phyloP scores from a whole-genome alignment of 208 protist species.

The Leishmania major region DNA sequence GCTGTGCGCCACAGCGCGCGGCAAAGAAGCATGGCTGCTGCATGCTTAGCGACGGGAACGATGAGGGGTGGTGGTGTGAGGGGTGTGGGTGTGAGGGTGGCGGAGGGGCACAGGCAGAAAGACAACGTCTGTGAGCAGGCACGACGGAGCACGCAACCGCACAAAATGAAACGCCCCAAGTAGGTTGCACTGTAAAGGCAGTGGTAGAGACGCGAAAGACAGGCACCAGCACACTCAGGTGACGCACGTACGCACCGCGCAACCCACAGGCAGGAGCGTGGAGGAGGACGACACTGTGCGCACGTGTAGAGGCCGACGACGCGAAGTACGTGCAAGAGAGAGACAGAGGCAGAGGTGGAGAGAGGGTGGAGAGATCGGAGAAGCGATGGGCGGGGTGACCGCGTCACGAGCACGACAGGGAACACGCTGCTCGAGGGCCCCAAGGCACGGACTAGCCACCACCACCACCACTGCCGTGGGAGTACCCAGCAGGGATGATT shows the following conservation, averaged over 20 bases:
- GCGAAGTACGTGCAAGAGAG: too few species aligned
- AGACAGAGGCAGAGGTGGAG: not conserved
- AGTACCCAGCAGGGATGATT: not conserved
- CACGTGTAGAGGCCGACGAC: not conserved
- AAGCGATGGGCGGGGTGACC: not conserved
- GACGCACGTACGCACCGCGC: not conserved
- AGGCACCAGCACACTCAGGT: not conserved
- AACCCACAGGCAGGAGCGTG: not conserved
- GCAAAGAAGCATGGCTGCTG: not conserved
- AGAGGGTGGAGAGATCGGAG: not conserved
- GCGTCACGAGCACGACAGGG: not conserved
- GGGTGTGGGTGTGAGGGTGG: too few species aligned
- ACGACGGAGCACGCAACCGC: not conserved
- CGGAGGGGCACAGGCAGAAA: not conserved
- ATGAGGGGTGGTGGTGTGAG: not conserved
- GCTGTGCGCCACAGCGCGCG: conserved; percentile 9
- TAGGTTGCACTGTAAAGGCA: not conserved
- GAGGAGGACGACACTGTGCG: not conserved
- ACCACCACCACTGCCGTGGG: too few species aligned
- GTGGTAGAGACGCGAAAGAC: not conserved
- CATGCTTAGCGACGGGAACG: conserved; percentile 2
- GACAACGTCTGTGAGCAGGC: too few species aligned
- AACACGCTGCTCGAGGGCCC: not conserved
- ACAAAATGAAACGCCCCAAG: not conserved
- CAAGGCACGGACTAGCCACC: not conserved